Conservation (phyloP, 163 green algal genomes). For the Chlamydomonas reinhardtii region DNA sequence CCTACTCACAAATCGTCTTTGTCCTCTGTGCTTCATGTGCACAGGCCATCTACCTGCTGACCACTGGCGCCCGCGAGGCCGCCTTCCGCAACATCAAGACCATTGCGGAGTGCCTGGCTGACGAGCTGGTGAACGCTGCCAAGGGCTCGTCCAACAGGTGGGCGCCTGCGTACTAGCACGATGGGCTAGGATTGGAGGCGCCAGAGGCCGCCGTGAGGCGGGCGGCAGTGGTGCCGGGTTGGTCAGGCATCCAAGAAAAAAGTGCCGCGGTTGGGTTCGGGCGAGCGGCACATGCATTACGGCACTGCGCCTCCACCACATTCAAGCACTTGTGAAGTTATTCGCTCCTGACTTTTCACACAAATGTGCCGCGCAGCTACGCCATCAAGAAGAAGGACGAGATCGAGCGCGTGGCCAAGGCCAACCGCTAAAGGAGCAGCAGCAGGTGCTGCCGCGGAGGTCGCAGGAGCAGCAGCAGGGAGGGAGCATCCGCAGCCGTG, state of each 20-base stretch:
- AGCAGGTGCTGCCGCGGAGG: not conserved
- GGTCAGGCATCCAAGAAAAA: no score
- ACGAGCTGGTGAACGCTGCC: slow-evolving; percentile 99
- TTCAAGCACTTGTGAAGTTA: no score
- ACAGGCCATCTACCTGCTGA: slow-evolving; percentile 97
- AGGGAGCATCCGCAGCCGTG: slow-evolving; percentile 17
- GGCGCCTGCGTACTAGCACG: not conserved
- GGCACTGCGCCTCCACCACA: no score
- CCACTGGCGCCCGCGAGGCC: slow-evolving; percentile 96
- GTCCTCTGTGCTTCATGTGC: no score
- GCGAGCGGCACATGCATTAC: no score
- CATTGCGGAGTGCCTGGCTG: slow-evolving; percentile 98
- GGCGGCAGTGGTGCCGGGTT: no score
- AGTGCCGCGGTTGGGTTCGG: no score
- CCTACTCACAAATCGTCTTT: no score
- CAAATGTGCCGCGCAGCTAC: slow-evolving; percentile 79
- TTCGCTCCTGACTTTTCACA: no score
- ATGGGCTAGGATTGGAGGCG: no score
- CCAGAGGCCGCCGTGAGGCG: no score
- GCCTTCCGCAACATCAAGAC: slow-evolving; percentile 99
- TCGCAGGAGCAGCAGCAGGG: slow-evolving; percentile 12
- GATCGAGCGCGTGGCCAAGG: slow-evolving; percentile 99
- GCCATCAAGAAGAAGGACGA: slow-evolving; percentile 99
- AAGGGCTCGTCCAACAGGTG: slow-evolving; percentile 99
- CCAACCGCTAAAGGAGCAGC: slow-evolving; percentile 88